phyloP scores from a whole-genome alignment of 2,329 filamentous ascomycete genomes.

The Incumbomyces delicatus region DNA sequence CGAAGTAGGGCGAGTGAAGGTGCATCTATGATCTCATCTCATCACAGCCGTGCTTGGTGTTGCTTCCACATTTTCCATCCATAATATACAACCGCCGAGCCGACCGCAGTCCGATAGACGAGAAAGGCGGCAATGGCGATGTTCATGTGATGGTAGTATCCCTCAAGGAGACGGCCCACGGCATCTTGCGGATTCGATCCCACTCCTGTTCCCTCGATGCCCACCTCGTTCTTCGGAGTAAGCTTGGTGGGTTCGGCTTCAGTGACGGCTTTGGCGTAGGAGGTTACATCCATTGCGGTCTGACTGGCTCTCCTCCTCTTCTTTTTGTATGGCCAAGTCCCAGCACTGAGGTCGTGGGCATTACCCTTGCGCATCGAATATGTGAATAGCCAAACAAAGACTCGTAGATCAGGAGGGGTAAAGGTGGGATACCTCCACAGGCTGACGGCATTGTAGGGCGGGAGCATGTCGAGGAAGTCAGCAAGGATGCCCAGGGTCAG shows the following conservation, averaged over 20 bases:
- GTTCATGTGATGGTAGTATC: constrained; percentile 34
- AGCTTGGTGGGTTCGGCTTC: constrained; percentile 10
- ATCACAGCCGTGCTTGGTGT: constrained; percentile 1
- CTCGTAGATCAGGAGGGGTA: constrained; percentile 50
- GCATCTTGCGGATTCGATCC: constrained; percentile 28
- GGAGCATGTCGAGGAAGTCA: constrained; percentile 58
- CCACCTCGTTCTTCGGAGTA: constrained; percentile 25
- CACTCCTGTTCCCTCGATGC: constrained; percentile 30
- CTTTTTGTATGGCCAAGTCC: constrained; percentile 25
- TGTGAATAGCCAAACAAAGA: constrained; percentile 52
- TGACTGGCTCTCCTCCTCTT: constrained; percentile 23
- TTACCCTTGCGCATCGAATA: constrained; percentile 48
- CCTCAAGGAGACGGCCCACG: constrained; percentile 33
- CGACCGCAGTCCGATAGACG: constrained; percentile 28
- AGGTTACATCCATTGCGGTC: constrained; percentile 25
- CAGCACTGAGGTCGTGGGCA: constrained; percentile 25
- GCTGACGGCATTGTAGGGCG: constrained; percentile 51
- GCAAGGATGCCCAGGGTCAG: constrained; percentile 57
- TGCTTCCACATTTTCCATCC: constrained; percentile 13
- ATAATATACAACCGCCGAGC: constrained; percentile 12
- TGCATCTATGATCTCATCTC: no score
- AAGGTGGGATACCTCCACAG: constrained; percentile 62
- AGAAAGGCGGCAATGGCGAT: constrained; percentile 32
- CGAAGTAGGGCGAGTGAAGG: no score
- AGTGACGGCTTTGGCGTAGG: constrained; percentile 19